A percentile compares a stretch with the other conserved stretches of the same genome.
Conservation (phyloP, 139 green algal genomes). For the Micractinium conductrix region DNA sequence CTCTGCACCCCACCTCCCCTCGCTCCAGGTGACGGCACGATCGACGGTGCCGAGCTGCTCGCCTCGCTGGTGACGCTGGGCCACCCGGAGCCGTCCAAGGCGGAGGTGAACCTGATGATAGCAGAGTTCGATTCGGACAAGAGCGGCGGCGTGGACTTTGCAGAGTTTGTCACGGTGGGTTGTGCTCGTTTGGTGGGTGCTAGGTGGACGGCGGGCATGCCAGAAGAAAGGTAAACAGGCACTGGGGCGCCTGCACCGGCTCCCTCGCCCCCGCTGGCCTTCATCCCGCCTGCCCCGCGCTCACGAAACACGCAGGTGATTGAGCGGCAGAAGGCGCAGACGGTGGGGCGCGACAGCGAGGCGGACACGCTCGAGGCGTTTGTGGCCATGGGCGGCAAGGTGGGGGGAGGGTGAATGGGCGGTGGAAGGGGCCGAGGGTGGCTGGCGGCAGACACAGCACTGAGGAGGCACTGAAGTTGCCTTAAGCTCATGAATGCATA, state of each 20-base stretch:
- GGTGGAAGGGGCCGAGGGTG: no score
- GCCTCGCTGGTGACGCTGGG: slow-evolving; percentile 6
- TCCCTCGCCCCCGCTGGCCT: no score
- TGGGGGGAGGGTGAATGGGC: slow-evolving; percentile 22
- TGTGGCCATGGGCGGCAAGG: slow-evolving; percentile 80
- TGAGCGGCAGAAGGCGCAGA: slow-evolving; percentile 76
- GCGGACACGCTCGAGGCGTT: slow-evolving; percentile 85
- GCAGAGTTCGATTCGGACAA: slow-evolving; percentile 66
- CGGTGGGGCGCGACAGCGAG: slow-evolving; percentile 53
- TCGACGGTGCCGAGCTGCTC: slow-evolving; percentile 58
- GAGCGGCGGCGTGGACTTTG: slow-evolving; percentile 78
- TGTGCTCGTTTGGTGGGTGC: no score
- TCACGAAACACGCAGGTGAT: slow-evolving; percentile 77
- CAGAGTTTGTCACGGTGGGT: slow-evolving; percentile 70
- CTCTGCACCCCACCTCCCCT: neutral
- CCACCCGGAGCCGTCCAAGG: slow-evolving; percentile 46
- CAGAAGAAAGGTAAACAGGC: no score
- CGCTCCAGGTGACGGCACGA: slow-evolving; percentile 63
- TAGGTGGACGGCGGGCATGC: no score
- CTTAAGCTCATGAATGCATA: no score
- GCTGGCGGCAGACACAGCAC: no score
- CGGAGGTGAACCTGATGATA: slow-evolving; percentile 57
- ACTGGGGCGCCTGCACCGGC: no score
- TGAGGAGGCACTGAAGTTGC: no score
- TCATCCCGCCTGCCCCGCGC: no score